Evolutionary conservation across 306 rosid species (phyloP), one percentile per base, ranked within the genome.

Genomic region (Fagus crenata): DNA sequence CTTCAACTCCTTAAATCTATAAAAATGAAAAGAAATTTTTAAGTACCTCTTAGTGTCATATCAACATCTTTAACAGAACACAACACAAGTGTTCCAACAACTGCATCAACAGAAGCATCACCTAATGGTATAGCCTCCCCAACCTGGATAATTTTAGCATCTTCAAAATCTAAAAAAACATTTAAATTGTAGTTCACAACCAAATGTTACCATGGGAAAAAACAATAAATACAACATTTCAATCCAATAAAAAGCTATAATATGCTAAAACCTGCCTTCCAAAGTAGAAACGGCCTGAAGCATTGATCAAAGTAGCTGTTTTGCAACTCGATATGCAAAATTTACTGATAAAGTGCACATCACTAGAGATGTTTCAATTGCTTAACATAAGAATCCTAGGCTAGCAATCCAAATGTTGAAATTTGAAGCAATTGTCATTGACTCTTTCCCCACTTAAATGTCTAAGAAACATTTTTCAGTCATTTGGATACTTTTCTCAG

Each of bases 41-140:
- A 31, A 73, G 72, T 85, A 92, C 97, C 98, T 75, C 85, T 73
- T 9, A 95, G 86, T 43, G 97, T 71, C 91, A 73, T 35, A 35
- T 89, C 83, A 75, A 89, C 96, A 84, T 95, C 93, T 75, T 77
- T 83, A 61, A 95, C 98, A 39, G 98, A 95, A 85, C 97, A 92
- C 70, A 95, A 73, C n/a, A 92, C 96, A 61, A 95, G 93, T 46
- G 97, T 95, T 77, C 97, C 97, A 67, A 95, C 93, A 81, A 95
- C 94, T 70, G 92, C 98, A 84, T 95, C 98, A 31, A 90, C 91
- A n/a, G 97, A 95, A 82, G 89, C 90, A 85, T 95, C 97, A 17
- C 75, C 75, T 53, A 95, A 80, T 39, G 97, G 98, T 79, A 95
- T 81, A 71, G 81, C 92, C 90, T 92, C 98, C 56, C 97, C 97